Percentiles rank a stretch among this genome's conserved stretches.
These are phyloP conservation scores for Chrysanthemum makinoi DNA, from an alignment of 129 eudicot species.

Conservation along the genomic window DNA sequence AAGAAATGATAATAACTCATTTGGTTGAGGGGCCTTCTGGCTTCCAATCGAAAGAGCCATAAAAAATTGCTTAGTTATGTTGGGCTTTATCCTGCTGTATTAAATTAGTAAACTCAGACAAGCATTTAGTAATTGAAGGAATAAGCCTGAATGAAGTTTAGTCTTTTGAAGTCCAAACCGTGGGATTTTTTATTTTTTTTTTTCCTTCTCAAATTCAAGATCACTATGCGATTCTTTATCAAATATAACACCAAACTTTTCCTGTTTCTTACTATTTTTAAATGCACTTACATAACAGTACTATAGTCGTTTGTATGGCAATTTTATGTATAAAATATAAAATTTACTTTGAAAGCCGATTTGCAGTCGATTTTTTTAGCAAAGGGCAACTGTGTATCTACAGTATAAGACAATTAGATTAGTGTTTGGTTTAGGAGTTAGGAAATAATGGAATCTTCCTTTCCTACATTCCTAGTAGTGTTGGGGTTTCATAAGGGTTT, in stretches of 20 bases:
- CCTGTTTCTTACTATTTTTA: not conserved
- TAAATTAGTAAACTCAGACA: not conserved
- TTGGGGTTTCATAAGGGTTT: no score
- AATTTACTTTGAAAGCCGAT: no score
- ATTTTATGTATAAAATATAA: no score
- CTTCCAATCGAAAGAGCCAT: not conserved
- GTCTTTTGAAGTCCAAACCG: not conserved
- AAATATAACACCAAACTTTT: not conserved
- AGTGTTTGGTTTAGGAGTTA: no score
- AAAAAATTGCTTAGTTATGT: not conserved
- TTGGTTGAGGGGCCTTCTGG: not conserved
- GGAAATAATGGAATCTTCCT: no score
- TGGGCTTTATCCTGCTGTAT: not conserved
- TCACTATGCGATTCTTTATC: not conserved
- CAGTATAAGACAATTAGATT: no score
- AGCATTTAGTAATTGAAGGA: not conserved
- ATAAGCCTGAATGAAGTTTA: not conserved
- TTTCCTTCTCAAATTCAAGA: not conserved
- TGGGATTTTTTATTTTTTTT: not conserved
- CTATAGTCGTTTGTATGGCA: no score
- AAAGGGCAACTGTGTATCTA: no score
- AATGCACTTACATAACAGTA: no score
- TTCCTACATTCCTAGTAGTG: no score
- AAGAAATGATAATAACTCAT: constrained; percentile 3
- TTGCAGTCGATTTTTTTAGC: no score